Base-by-base conservation (phyloP, 495 filamentous ascomycete genomes). In the Acidiella bohemica region DNA sequence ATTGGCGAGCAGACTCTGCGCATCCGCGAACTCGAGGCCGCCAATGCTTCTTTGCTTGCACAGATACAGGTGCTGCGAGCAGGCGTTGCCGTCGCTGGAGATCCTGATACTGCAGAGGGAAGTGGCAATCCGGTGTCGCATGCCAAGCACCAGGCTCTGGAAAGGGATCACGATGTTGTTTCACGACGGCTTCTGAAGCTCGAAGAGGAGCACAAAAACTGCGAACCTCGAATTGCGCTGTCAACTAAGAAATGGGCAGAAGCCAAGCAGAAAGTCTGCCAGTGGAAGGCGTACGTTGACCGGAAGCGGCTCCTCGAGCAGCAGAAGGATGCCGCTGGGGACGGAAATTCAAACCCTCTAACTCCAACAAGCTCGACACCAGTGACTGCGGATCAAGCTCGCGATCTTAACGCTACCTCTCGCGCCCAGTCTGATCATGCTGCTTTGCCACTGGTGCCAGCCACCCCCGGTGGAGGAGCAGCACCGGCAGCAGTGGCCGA, bases 121-220 rank as follows among this genome's bases (percentile, higher is more conserved):
- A n/a, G n/a, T n/a, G n/a, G n/a, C n/a, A n/a, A n/a, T n/a, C n/a
- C n/a, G n/a, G n/a, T n/a, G n/a, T n/a, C n/a, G n/a, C n/a, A n/a
- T n/a, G n/a, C n/a, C n/a, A 33, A 50, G 32, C 28, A 51, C 38
- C 38, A 34, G 6, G 14, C 41, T 24, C 29, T 58, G 4, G 17
- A 39, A n/a, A 42, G 34, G 11, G 54, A 58, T 44, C 52, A 50
- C 36, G 43, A 53, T 23, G 39, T 47, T 4, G 32, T 55, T 11
- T 36, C 32, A 36, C 33, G 52, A 32, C 22, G 5, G 20, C 28
- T 45, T 28, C 32, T 43, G 10, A 46, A 53, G 12, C 26, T 42
- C 3, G 12, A 36, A 10, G 38, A 36, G 13, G 30, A 36, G 26
- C 28, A 32, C 42, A 12, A 40, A 36, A 46, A 42, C 42, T 47